Evolutionary conservation across 2,329 filamentous ascomycete species (phyloP), one percentile per base, ranked within the genome.

Genomic region (Beauveria pseudobassiana): DNA sequence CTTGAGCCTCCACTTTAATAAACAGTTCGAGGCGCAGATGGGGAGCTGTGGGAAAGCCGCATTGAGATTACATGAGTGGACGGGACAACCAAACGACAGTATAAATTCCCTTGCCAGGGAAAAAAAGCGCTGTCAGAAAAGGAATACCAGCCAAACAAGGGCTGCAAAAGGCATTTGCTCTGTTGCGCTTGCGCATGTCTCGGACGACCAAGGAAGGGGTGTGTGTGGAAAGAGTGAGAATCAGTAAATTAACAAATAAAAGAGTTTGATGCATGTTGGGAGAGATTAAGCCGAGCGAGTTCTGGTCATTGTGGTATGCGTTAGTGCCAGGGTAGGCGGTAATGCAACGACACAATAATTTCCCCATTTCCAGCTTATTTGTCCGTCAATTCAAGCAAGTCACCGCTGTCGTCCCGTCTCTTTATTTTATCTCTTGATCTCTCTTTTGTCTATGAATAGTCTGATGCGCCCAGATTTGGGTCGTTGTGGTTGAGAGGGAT

Each of bases 131-230:
- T 26, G n/a, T 48, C 18, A 26, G 6, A 14, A 38, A 30, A 57
- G n/a, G 20, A 48, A 6, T 12, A 2, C 18, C n/a, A 38, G 28
- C 43, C 28, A 43, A 42, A 38, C 42, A 40, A 50, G 43, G 53
- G 53, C 22, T 12, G 28, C 30, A 26, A 24, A 16, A 46, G 51
- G 22, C 28, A 34, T 42, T 42, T 42, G 34, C 56, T 51, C 50
- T 59, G 56, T 30, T 26, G 26, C 16, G 30, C 45, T 50, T 49
- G 30, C 20, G 45, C 34, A 57, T 59, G 56, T 59, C 56, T 59
- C 56, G 50, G 55, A 58, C 30, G 45, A 58, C 55, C 42, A 49
- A 58, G 55, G 20, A 26, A 22, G 12, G 38, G n/a, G 38, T 12
- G 46, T 26, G 45, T 9, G 45, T 24, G 12, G 28, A n/a, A n/a